Conservation (phyloP, 768 basidiomycete genomes). For the Tephrocybe sp. region DNA sequence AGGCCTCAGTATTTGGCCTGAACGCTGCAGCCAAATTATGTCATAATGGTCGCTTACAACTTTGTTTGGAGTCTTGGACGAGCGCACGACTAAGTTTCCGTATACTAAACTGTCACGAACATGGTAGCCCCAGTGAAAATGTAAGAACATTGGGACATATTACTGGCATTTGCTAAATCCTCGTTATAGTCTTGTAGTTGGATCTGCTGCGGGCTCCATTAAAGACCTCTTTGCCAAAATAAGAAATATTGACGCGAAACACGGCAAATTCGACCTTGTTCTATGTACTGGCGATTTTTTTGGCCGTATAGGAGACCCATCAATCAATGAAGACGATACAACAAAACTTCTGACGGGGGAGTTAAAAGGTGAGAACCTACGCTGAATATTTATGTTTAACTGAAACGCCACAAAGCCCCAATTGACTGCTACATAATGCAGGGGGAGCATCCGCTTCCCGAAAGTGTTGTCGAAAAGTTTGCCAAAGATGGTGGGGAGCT, state of each 20-base stretch:
- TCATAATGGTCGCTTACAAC: too few relatives aligned
- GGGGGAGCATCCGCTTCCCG: constrained; percentile 75
- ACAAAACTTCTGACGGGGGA: constrained; percentile 63
- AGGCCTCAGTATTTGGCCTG: too few relatives aligned
- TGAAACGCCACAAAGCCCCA: constrained; percentile 55
- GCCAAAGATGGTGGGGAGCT: constrained; percentile 77
- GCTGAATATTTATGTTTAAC: constrained; percentile 1
- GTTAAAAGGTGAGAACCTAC: constrained; percentile 53
- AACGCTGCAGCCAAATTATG: too few relatives aligned
- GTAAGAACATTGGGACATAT: constrained; percentile 24
- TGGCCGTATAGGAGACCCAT: constrained; percentile 44
- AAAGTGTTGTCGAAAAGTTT: constrained; percentile 71
- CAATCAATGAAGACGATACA: constrained; percentile 49
- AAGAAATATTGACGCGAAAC: constrained; percentile 82
- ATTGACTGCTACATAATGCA: constrained; percentile 93
- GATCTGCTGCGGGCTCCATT: constrained; percentile 76
- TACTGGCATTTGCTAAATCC: constrained; percentile 1
- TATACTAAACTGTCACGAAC: not conserved
- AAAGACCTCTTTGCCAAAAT: constrained; percentile 78
- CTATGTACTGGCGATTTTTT: constrained; percentile 89
- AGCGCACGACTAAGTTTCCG: not conserved
- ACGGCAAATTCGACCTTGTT: constrained; percentile 88
- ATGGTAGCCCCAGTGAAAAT: constrained; percentile 35
- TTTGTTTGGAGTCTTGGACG: not conserved
- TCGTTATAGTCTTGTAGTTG: constrained; percentile 64